These are phyloP conservation scores for Caloboletus inedulis DNA, from an alignment of 1,284 basidiomycete genomes.

Conservation along the genomic window DNA sequence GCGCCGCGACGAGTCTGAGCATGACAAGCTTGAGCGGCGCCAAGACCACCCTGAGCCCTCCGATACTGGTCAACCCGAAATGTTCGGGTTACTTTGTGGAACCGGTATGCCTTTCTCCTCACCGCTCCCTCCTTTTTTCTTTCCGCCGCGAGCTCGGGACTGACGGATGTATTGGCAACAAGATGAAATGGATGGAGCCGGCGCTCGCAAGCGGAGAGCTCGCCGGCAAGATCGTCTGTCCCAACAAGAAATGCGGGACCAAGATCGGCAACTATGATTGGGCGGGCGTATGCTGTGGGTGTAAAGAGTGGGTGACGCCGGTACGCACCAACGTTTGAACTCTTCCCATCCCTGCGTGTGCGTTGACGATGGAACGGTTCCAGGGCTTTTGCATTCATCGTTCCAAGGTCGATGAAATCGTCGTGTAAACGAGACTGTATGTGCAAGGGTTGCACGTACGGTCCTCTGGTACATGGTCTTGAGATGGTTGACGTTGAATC, in stretches of 20 bases:
- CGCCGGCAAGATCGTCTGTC: slow-evolving; percentile 87
- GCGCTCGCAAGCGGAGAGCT: slow-evolving; percentile 72
- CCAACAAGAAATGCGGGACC: slow-evolving; percentile 82
- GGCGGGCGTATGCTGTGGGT: slow-evolving; percentile 92
- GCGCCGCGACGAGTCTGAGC: slow-evolving; percentile 20
- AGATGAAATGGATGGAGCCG: slow-evolving; percentile 96
- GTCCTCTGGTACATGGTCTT: not conserved
- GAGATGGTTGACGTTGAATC: not conserved
- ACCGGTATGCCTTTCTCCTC: slow-evolving; percentile 50
- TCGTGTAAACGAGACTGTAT: slow-evolving; percentile 23
- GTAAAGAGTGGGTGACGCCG: slow-evolving; percentile 87
- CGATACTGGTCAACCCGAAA: slow-evolving; percentile 69
- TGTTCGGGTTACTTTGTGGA: slow-evolving; percentile 98
- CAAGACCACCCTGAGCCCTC: slow-evolving; percentile 44
- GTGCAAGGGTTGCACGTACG: not conserved
- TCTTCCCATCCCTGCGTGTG: no score
- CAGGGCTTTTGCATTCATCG: slow-evolving; percentile 88
- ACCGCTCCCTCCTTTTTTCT: not conserved
- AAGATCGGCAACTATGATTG: slow-evolving; percentile 97
- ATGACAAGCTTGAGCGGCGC: slow-evolving; percentile 27
- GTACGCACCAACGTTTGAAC: slow-evolving; percentile 37
- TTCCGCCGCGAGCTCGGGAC: not conserved
- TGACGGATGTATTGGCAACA: not conserved
- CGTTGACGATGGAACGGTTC: not conserved
- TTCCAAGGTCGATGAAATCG: slow-evolving; percentile 88